Conservation (phyloP, 1,139 yeast species). For the Kodamaea derodonti region DNA sequence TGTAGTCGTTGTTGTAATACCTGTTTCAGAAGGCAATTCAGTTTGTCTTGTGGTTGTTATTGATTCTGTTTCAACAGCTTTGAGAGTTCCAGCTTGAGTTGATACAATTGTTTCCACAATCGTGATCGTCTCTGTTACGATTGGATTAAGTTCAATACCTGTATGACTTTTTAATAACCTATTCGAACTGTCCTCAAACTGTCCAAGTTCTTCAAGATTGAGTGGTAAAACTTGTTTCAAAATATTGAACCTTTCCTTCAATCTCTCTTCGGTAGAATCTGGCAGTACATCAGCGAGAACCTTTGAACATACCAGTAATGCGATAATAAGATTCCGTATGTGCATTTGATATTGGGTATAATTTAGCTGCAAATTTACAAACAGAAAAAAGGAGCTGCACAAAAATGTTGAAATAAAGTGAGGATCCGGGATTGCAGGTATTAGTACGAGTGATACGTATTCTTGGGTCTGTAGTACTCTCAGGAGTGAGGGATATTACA, state of each 20-base stretch:
- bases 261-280: conserved; percentile 1
- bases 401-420: too few species aligned
- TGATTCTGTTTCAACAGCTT: not conserved
- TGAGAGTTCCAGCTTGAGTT: not conserved
- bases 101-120: not conserved
- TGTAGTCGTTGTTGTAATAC: too few species aligned
- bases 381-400: too few species aligned
- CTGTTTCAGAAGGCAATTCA: too few species aligned
- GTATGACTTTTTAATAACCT: not conserved
- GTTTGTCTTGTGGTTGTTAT: not conserved
- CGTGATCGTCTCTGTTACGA: not conserved
- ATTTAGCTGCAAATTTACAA: not conserved
- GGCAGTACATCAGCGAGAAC: not conserved
- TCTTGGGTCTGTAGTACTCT: too few species aligned
- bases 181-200: conserved; percentile 2
- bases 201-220: conserved; percentile 6
- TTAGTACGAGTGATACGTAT: too few species aligned
- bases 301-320: not conserved
- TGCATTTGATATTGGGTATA: not conserved
- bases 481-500: too few species aligned
- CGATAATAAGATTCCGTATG: not conserved
- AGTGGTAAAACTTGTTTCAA: conserved; percentile 9
- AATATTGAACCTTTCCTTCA: conserved; percentile 10
- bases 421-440: too few species aligned
- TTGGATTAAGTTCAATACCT: not conserved